phyloP scores from a whole-genome alignment of 2,329 filamentous ascomycete species.

The Curvularia sp. region DNA sequence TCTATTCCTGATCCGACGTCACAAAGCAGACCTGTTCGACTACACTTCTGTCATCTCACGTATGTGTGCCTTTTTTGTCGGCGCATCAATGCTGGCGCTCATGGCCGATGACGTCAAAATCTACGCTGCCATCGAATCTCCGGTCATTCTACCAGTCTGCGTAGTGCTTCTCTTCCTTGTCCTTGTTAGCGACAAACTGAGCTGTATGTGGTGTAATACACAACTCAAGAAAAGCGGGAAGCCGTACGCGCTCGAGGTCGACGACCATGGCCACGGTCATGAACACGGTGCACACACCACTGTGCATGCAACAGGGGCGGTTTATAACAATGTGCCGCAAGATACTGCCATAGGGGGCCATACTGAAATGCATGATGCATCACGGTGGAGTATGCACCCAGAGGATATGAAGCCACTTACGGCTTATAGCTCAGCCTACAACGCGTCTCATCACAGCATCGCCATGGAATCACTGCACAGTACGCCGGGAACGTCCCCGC shows the following conservation, averaged over 20 bases:
- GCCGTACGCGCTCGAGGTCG: conserved; percentile 41
- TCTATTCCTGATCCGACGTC: conserved; percentile 51
- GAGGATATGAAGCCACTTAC: conserved; percentile 15
- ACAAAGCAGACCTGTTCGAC: conserved; percentile 52
- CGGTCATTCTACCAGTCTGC: conserved; percentile 47
- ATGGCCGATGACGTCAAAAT: conserved; percentile 32
- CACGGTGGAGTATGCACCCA: conserved; percentile 15
- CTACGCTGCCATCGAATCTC: conserved; percentile 40
- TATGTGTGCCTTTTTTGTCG: conserved; percentile 35
- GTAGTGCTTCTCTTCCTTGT: conserved; percentile 48
- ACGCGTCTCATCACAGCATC: conserved; percentile 21
- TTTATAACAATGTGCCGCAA: conserved; percentile 5
- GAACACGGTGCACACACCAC: conserved; percentile 23
- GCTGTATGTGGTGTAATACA: conserved; percentile 41
- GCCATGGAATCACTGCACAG: conserved; percentile 30
- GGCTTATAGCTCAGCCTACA: conserved; percentile 28
- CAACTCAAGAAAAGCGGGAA: conserved; percentile 40
- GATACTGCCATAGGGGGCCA: not conserved
- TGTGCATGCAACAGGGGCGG: conserved; percentile 13
- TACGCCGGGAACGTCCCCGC: conserved; percentile 16
- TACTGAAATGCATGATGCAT: conserved; percentile 9
- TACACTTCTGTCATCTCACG: conserved; percentile 47
- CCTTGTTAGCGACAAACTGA: conserved; percentile 41
- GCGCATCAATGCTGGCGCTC: conserved; percentile 42
- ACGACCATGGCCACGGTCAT: conserved; percentile 36